Base-by-base conservation (phyloP, 495 filamentous ascomycete species). In the Tricharina praecox region DNA sequence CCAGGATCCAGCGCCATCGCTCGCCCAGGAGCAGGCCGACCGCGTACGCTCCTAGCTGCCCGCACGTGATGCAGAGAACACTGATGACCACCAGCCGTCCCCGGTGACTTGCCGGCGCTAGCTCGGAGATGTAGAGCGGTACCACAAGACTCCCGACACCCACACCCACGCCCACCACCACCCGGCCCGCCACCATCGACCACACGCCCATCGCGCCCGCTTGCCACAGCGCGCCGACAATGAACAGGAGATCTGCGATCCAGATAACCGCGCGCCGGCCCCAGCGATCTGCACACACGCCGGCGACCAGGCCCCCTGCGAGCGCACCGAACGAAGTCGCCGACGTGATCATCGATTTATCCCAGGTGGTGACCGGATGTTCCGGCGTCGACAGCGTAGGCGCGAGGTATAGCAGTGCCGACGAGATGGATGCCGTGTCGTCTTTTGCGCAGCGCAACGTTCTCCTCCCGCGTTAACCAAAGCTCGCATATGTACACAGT, bases 11-110 rank as follows among this genome's bases (percentile, higher is more conserved):
- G 47, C 86, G 67, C 87, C 87, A 95, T 18, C 63, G 62, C 11
- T 72, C 74, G 30, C 63, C 58, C 15, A 59, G 15, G 68, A 72
- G 34, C 71, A 79, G 7, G 69, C 59, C 77, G 74, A 92, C 1
- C 75, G 85, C 32, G 82, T 95, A 95, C 4, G 86, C 85, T 13
- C 90, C 69, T 1, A 93, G 80, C 61, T 93, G 85, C 0, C 87
- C 87, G 15, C 77, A 65, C 0, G 86, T 93, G 35, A 93, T 80
- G 43, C 85, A 81, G n/a, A 93, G 63, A 9, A 76, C 71, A 38
- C 79, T 71, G 44, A 90, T 72, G 0, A 82, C 85, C 1, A 93
- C 79, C 24, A 95, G 65, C 47, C 77, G 67, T 3, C 87, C 87
- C 48, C 87, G 67, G 42, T 77, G 75, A 23, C 74, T 67, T 16